Percentiles rank a stretch among this genome's conserved stretches.
phyloP scores from a whole-genome alignment of 2,329 filamentous ascomycete species.

The Fusarium subtropicale region DNA sequence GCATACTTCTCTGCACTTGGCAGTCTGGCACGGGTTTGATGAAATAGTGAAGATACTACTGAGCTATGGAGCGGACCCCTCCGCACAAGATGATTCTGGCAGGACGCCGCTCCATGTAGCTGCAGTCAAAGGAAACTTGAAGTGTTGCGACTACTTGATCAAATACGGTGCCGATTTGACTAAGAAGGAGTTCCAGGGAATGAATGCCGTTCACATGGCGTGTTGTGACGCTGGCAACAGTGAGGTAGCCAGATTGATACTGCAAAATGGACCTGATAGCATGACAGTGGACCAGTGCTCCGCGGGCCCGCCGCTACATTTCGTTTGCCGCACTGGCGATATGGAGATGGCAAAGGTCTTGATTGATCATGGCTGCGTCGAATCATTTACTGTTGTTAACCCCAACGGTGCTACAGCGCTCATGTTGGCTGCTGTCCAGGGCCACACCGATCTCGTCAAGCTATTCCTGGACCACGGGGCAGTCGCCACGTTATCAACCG shows the following conservation, averaged over 20 bases:
- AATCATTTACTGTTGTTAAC: background rate
- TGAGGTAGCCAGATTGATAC: background rate
- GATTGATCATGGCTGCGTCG: background rate
- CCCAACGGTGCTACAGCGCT: background rate
- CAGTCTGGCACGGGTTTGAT: accelerated
- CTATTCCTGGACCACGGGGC: background rate
- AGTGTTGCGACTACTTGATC: background rate
- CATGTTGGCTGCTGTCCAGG: accelerated
- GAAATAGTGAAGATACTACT: background rate
- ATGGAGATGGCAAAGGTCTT: background rate
- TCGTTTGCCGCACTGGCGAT: accelerated
- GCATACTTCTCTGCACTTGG: accelerated
- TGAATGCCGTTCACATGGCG: background rate
- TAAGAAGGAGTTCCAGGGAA: accelerated
- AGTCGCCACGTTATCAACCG: accelerated
- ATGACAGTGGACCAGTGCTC: background rate
- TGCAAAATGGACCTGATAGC: background rate
- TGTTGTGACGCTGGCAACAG: accelerated
- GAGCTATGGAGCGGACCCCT: accelerated
- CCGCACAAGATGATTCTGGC: accelerated
- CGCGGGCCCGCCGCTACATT: accelerated
- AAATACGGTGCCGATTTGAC: background rate
- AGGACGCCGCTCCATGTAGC: background rate
- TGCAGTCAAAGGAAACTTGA: accelerated
- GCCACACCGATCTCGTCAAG: accelerated